Evolutionary conservation across 2,329 filamentous ascomycete genomes (phyloP), one percentile per base, ranked within the genome.

Genomic region (Stagonosporopsis rhizophila): DNA sequence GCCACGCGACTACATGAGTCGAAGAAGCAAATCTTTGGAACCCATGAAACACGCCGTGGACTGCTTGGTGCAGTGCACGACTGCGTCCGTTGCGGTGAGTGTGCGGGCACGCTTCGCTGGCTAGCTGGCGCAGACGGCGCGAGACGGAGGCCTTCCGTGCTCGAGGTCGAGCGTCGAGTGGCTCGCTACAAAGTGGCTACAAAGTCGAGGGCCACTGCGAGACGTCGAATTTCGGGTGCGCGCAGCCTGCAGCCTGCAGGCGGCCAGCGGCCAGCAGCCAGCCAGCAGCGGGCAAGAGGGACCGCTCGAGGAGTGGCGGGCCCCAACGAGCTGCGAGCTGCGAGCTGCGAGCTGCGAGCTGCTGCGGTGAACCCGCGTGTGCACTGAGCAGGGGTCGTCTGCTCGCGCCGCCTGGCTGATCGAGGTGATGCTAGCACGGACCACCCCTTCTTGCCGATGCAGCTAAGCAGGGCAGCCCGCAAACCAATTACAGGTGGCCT

Each of bases 401-500:
- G 46, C 44, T 46, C 37, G 52, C 53, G 53, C 53, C 53, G 47
- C 28, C 42, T 56, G 47, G 53, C 53, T 56, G 47, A 56, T 52
- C 53, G 35, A 51, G 14, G 40, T 17, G 35, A 27, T 35, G n/a
- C 39, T 12, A 40, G 44, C 51, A 54, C 39, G 51, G 38, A 22
- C 51, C 28, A 37, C 23, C 7, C 4, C 19, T 23, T 27, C 37
- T 35, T 42, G 44, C 37, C 51, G 46, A 56, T 56, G 46, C 40
- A 50, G 46, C 39, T 44, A 40, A 22, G 12, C 35, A 20, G 23
- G 19, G 17, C 4, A n/a, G 30, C 32, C 37, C 42, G 58, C 61
- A 63, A 49, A 59, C 66, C 66, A 68, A 66, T 66, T 40, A 60
- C 59, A 52, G 52, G 52, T 44, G 55, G 54, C 51, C 58, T 59